Conservation (phyloP, 768 basidiomycete genomes). For the Termitomyces sp. region DNA sequence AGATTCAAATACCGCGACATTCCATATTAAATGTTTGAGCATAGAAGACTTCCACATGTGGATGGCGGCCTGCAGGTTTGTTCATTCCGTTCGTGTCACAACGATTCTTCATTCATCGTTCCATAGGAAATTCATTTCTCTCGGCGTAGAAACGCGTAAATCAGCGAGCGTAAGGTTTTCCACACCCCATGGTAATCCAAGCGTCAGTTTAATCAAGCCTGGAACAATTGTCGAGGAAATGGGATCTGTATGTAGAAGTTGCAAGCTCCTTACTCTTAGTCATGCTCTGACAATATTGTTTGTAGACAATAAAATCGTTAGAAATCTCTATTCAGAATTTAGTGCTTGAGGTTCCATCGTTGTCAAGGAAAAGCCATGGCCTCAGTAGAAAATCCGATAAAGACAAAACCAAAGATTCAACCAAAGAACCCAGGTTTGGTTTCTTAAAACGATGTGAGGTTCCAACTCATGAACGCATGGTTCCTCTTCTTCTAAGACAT, state of each 20-base stretch:
- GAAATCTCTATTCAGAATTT: constrained; percentile 50
- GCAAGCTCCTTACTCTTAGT: not conserved
- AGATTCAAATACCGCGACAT: constrained; percentile 72
- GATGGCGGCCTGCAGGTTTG: constrained; percentile 73
- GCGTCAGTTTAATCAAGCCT: constrained; percentile 42
- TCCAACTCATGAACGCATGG: not conserved
- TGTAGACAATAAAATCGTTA: constrained; percentile 55
- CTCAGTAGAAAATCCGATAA: constrained; percentile 47
- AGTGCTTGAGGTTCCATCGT: constrained; percentile 32
- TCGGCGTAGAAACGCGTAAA: constrained; percentile 40
- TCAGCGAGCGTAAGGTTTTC: constrained; percentile 38
- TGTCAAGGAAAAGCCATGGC: constrained; percentile 33
- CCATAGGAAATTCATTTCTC: constrained; percentile 60
- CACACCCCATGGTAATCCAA: constrained; percentile 37
- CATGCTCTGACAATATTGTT: not conserved
- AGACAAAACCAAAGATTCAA: constrained; percentile 46
- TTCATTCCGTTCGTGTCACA: constrained; percentile 2
- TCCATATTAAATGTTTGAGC: constrained; percentile 78
- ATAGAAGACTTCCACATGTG: constrained; percentile 68
- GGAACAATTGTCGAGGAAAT: constrained; percentile 63
- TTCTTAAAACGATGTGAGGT: constrained; percentile 60
- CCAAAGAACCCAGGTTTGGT: constrained; percentile 43
- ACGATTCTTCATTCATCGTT: not conserved
- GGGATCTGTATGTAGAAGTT: constrained; percentile 44
- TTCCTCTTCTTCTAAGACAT: not conserved